Conservation (phyloP, 768 basidiomycete genomes). For the Agrocybe praecox region DNA sequence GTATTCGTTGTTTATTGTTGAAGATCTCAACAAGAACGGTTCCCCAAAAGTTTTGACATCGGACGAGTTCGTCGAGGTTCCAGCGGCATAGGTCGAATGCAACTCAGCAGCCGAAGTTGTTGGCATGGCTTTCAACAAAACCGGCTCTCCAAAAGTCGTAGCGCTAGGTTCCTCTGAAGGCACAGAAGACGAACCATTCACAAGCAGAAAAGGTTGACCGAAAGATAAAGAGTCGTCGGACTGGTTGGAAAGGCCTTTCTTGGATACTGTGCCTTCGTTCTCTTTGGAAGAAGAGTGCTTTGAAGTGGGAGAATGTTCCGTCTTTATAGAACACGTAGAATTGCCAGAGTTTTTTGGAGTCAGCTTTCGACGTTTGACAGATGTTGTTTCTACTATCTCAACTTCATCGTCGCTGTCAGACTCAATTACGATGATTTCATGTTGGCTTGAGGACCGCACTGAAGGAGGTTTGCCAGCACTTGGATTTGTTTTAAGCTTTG, state of each 20-base stretch:
- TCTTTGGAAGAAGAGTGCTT: neutral
- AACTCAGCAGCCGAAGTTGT: neutral
- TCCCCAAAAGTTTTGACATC: neutral
- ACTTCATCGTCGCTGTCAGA: slow-evolving; percentile 53
- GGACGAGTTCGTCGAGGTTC: neutral
- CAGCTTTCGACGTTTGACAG: slow-evolving; percentile 23
- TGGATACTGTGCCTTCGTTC: neutral
- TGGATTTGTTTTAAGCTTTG: slow-evolving; percentile 2
- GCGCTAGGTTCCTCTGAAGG: neutral
- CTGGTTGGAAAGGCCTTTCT: neutral
- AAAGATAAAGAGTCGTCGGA: slow-evolving; percentile 7
- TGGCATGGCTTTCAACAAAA: too few species aligned
- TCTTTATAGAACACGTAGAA: neutral
- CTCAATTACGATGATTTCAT: slow-evolving; percentile 63
- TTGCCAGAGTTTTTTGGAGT: slow-evolving; percentile 11
- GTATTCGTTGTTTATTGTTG: neutral
- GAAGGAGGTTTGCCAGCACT: neutral
- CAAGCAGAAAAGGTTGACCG: slow-evolving; percentile 18
- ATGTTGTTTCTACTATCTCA: slow-evolving; percentile 30
- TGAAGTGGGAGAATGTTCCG: neutral
- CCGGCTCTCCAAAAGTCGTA: neutral
- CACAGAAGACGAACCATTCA: neutral
- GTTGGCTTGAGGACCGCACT: neutral
- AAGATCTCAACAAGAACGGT: slow-evolving; percentile 5
- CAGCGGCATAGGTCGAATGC: neutral